Base-by-base conservation (phyloP, 345 rosid genomes). In the Citrus trifoliata region DNA sequence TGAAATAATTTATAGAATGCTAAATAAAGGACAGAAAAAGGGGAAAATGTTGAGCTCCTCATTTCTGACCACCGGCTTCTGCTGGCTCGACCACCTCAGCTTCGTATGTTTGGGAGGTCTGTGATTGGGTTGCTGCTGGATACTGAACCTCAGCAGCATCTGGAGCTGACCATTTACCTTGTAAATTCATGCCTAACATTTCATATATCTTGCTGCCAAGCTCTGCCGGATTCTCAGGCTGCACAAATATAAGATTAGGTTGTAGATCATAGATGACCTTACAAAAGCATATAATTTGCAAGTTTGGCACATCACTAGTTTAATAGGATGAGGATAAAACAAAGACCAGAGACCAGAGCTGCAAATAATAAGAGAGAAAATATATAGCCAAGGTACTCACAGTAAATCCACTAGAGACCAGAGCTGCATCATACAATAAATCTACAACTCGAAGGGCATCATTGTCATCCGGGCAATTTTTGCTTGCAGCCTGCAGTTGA, bases 131-230 rank as follows among this genome's bases (percentile, higher is more conserved):
- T 69, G 78, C 62, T 22, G 80, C 81, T 13, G 72, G 71, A 42
- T 75, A 73, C 81, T 83, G 87, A 4, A 16, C 56, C 37, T 80
- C 87, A 16, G 82, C 84, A 24, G 75, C 74, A 13, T 12, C 51
- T 28, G 83, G 85, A 24, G 70, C 74, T n/a, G 91, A 88, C 99
- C 99, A 96, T 87, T 91, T 96, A 46, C 90, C 92, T 1, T 95
- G 83, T 74, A 94, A 90, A 75, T 98, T 95, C 80, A 83, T 78
- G 59, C 86, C 92, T 98, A 96, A 91, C 97, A 96, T 91, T 91
- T 94, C 98, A 67, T 96, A 96, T 85, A 96, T 96, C 92, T 96
- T 96, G 80, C 97, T 92, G 28, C 98, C 94, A 0, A 96, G 95
- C 83, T 94, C 86, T 5, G 97, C 98, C 27, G 99, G 99, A 83